These are phyloP conservation scores for Capronia americana DNA, from an alignment of 2,329 filamentous ascomycete species.

Conservation along the genomic window DNA sequence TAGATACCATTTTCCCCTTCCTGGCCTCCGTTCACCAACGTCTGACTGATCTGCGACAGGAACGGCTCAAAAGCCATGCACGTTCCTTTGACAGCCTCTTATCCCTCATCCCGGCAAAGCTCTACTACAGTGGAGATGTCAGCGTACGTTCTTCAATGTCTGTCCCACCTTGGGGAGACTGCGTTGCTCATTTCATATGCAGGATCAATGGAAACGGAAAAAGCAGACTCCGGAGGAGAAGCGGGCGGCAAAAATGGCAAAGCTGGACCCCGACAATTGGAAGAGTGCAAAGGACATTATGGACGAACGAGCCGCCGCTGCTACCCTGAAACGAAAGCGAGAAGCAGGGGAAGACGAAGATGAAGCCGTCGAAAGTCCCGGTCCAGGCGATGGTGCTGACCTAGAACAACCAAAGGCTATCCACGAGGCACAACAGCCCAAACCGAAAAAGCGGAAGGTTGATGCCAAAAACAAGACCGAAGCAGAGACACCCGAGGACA, in stretches of 20 bases:
- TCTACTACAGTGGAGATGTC: constrained; percentile 86
- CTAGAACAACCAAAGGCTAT: constrained; percentile 26
- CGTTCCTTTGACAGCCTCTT: constrained; percentile 85
- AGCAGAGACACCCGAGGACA: constrained; percentile 43
- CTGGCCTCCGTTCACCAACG: not conserved
- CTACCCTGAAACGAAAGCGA: constrained; percentile 77
- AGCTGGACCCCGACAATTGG: constrained; percentile 87
- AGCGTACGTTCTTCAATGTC: constrained; percentile 66
- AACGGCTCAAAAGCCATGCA: constrained; percentile 60
- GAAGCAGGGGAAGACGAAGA: constrained; percentile 64
- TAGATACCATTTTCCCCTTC: constrained; percentile 19
- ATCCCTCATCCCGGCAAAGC: constrained; percentile 86
- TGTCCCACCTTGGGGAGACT: not conserved
- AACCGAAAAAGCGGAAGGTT: constrained; percentile 36
- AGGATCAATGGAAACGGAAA: constrained; percentile 94
- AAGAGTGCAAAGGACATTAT: constrained; percentile 93
- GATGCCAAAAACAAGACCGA: constrained; percentile 38
- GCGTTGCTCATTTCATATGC: constrained; percentile 16
- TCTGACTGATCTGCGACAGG: constrained; percentile 45
- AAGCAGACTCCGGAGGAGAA: constrained; percentile 95
- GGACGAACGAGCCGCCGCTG: constrained; percentile 77
- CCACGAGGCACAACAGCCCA: constrained; percentile 25
- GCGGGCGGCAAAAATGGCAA: constrained; percentile 79
- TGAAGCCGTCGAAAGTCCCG: constrained; percentile 44
- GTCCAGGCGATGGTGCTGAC: constrained; percentile 4